phyloP scores from a whole-genome alignment of 169 alveolate genomes.

The Plasmodium falciparum region DNA sequence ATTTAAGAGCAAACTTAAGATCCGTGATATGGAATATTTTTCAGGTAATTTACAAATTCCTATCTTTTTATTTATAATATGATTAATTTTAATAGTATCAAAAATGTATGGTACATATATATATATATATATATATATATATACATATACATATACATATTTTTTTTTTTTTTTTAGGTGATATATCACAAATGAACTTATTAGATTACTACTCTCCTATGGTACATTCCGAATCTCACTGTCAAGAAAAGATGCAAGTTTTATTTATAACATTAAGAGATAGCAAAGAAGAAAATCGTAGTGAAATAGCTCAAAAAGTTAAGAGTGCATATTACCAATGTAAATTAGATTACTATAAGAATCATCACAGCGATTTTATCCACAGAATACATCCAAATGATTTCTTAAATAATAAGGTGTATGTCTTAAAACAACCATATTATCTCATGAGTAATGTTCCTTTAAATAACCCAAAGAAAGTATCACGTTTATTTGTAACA shows the following conservation, averaged over 20 bases:
- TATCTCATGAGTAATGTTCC: conserved; percentile 35
- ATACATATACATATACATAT: background rate
- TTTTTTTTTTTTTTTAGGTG: background rate
- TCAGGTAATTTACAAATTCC: background rate
- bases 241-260: conserved; percentile 42
- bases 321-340: conserved; percentile 37
- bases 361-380: conserved; percentile 15
- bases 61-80: background rate
- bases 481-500: conserved; percentile 23
- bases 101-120: too few relatives aligned
- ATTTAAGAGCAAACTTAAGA: conserved; percentile 19
- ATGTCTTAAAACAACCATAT: conserved; percentile 59
- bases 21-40: conserved; percentile 43
- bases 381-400: conserved; percentile 35
- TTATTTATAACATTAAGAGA: conserved; percentile 30
- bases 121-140: too few relatives aligned
- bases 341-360: conserved; percentile 39
- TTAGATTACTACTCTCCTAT: conserved; percentile 62
- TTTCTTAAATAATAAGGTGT: conserved; percentile 18
- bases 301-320: conserved; percentile 38
- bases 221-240: conserved; percentile 28
- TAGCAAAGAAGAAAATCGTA: conserved; percentile 20
- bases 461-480: background rate
- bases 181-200: conserved; percentile 1
- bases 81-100: background rate